Evolutionary conservation across 2,329 filamentous ascomycete genomes (phyloP), one percentile per base, ranked within the genome.

Genomic region (Botrytis pseudocinerea): DNA sequence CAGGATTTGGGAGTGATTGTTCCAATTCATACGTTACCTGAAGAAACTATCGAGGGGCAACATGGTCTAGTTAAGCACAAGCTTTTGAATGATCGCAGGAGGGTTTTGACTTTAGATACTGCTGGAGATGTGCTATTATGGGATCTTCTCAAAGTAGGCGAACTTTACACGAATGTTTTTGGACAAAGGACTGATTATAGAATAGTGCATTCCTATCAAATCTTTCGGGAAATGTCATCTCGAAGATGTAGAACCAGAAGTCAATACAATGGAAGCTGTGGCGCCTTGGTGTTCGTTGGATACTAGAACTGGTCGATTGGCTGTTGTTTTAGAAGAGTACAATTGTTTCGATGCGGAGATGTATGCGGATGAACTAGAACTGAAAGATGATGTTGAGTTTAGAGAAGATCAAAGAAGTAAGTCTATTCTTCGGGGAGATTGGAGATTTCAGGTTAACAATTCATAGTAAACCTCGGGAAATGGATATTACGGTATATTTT

Each of bases 321-420:
- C 94, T 2, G 95, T 98, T 4, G 91, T 97, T 28, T 83, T 99
- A 28, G 96, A 99, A 80, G 93, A 95, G 59, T 97, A 96, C 79
- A 97, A 97, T 78, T 98, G 95, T 81, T 99, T 99, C 78, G 96
- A 99, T 82, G 96, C 95, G 25, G 96, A 99, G 80, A 92, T 97
- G 82, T 99, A 99, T 81, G 95, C 94, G 1, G 96, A 99, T 80
- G 95, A 98, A 82, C 84, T 97, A 51, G 86, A 90, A 59, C 78
- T 95, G 71, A 88, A 92, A 18, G 91, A 94, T 75, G 85, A 89
- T n/a, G 85, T 92, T 28, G 91, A 95, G 20, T 97, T 97, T 80
- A 87, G 92, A 73, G 95, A 98, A 78, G 96, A 99, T 78, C 95
- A 98, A 83, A 90, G 96, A 84, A 97, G 93, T 95, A 87, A 80